A percentile compares a stretch with the other conserved stretches of the same genome.
Evolutionary conservation across 108 stramenopile species (phyloP).

Genomic region (Cyclotella atomus): DNA sequence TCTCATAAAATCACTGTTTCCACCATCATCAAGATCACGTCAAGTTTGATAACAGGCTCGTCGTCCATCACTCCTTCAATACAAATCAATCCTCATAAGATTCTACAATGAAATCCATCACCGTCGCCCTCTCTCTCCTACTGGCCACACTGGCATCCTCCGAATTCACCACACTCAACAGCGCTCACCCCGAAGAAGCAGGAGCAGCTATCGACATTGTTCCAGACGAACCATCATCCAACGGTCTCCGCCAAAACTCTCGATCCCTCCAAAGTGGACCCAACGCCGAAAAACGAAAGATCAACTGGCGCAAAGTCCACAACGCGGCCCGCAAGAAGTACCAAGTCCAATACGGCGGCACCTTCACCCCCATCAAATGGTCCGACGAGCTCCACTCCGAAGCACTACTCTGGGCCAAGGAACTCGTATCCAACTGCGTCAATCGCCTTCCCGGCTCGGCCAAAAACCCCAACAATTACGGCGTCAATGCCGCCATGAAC

Average conservation of each 20-base stretch:
- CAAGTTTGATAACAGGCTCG: no score
- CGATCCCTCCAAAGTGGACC: slow-evolving; percentile 3
- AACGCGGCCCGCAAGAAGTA: slow-evolving; percentile 2
- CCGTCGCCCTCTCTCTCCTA: slow-evolving; percentile 6
- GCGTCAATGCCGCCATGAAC: slow-evolving; percentile 8
- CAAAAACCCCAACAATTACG: slow-evolving; percentile 6
- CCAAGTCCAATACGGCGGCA: slow-evolving; percentile 1
- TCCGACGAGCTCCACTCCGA: background rate
- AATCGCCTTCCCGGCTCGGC: background rate
- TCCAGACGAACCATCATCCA: no score
- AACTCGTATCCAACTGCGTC: background rate
- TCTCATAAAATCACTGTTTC: no score
- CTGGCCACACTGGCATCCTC: background rate
- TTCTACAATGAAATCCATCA: background rate
- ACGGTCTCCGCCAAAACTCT: background rate
- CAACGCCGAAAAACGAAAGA: background rate
- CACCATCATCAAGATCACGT: no score
- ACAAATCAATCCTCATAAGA: no score
- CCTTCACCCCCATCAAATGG: background rate
- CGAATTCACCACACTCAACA: background rate
- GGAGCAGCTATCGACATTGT: no score
- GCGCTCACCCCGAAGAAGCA: no score
- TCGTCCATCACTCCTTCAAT: no score
- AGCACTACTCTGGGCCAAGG: slow-evolving; percentile 3
- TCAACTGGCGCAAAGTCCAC: slow-evolving; percentile 3